Evolutionary conservation across 192 early-diverging fungal species (phyloP).

Genomic region (Podila minutissima): DNA sequence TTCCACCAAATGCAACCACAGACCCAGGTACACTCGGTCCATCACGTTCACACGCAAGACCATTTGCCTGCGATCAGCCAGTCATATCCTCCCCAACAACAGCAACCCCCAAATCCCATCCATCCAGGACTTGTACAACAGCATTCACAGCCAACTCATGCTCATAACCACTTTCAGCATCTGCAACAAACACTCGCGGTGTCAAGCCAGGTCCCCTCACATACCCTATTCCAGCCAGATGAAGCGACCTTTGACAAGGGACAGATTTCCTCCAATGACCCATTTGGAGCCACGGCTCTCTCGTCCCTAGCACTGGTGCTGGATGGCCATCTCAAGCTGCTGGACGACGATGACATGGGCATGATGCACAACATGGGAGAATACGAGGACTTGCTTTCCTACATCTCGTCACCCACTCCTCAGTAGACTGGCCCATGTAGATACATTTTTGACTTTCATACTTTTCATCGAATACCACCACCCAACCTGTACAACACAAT

Average conservation of each 20-base stretch:
- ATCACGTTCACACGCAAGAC: background rate
- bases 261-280: slow-evolving; percentile 10
- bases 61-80: background rate
- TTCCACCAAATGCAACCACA: background rate
- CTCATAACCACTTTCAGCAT: background rate
- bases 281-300: slow-evolving; percentile 10
- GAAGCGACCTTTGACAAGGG: background rate
- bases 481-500: too few relatives aligned
- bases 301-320: slow-evolving; percentile 24
- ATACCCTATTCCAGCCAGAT: background rate
- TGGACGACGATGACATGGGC: slow-evolving; percentile 46
- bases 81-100: slow-evolving; percentile 1
- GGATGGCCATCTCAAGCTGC: slow-evolving; percentile 22
- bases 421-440: background rate
- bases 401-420: background rate
- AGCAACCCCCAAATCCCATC: slow-evolving; percentile 1
- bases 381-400: slow-evolving; percentile 9
- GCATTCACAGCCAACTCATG: background rate
- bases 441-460: too few relatives aligned
- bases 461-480: too few relatives aligned
- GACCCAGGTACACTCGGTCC: background rate
- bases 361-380: slow-evolving; percentile 20
- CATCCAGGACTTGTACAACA: slow-evolving; percentile 9
- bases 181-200: background rate
- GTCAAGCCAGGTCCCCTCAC: background rate